Base-by-base conservation (phyloP, 768 basidiomycete species). In the Termitomyces sp. region DNA sequence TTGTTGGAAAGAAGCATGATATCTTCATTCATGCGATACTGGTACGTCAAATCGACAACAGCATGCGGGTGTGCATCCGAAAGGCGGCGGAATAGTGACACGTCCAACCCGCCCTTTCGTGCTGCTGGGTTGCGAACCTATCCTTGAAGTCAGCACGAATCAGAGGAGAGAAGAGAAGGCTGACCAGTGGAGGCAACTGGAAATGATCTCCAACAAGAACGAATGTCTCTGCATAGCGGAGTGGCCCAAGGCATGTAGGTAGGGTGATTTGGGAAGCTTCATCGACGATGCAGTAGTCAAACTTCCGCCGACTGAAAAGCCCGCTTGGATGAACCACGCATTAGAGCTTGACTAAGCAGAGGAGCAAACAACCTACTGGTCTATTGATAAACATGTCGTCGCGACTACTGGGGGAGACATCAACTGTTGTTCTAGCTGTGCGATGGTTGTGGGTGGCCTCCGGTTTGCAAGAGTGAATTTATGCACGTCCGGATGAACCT, bases 211-310 rank as follows among this genome's bases (percentile, higher is more conserved):
- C 97, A 16, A 98, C 96, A 12, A 98, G 85, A 5, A 98, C 83
- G 60, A 98, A 99, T 39, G 80, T 91, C 48, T 94, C 82, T 2
- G 95, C 94, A 63, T 88, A 91, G 1, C 94, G 85, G 3, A 98
- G 73, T 0, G 97, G 97, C 5, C 97, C 97, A 1, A 98, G 76
- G 63, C 94, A 98, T 0, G 94, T 96, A 0, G 97, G 97, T 1
- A 98, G 70, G 0, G 97, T 98, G 59, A 98, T 94, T 66, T 98
- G 96, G 0, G 97, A 98, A 0, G 97, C 97, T 68, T 99, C 97
- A 58, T 98, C 97, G 16, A 99, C 88, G 53, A 99, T 97, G 71
- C 96, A 98, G 63, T 92, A 94, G 66, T 99, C 94, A 64, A 98
- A 99, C 20, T 73, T 84, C 7, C 96, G 80, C 10, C 89, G 82